Conservation (phyloP, 345 rosid species). For the Camelina laxa region DNA sequence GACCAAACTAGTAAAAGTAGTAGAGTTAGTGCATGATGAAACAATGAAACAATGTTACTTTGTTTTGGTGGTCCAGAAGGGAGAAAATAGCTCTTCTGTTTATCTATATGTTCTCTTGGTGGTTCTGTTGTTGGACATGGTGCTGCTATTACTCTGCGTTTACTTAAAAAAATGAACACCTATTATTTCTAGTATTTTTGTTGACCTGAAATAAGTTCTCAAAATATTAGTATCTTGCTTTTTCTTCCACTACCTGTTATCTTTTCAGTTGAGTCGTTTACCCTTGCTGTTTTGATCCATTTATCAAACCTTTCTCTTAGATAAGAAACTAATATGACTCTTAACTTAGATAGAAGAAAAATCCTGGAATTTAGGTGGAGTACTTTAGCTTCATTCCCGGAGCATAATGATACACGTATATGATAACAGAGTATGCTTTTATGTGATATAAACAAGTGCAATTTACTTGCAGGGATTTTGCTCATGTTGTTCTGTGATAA, state of each 20-base stretch:
- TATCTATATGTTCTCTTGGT: constrained; percentile 1
- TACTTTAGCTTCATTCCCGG: background rate
- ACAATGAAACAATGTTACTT: background rate
- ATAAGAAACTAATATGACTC: background rate
- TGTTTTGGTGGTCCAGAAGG: background rate
- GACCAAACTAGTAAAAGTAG: background rate
- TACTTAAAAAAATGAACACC: no score
- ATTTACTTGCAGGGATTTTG: background rate
- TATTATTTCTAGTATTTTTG: background rate
- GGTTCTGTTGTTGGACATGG: background rate
- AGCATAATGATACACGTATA: background rate
- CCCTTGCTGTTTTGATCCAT: background rate
- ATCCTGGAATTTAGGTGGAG: background rate
- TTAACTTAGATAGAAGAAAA: background rate
- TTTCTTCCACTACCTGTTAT: background rate
- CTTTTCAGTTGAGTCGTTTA: background rate
- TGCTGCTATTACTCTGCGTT: background rate
- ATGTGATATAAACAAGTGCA: constrained; percentile 11
- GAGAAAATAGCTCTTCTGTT: no score
- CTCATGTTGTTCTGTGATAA: background rate
- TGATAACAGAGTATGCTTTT: background rate
- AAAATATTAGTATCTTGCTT: background rate
- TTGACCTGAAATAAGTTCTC: constrained; percentile 8
- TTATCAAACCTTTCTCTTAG: background rate
- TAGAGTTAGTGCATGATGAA: background rate